phyloP scores from a whole-genome alignment of 140 eudicot species.

The Stevia rebaudiana region DNA sequence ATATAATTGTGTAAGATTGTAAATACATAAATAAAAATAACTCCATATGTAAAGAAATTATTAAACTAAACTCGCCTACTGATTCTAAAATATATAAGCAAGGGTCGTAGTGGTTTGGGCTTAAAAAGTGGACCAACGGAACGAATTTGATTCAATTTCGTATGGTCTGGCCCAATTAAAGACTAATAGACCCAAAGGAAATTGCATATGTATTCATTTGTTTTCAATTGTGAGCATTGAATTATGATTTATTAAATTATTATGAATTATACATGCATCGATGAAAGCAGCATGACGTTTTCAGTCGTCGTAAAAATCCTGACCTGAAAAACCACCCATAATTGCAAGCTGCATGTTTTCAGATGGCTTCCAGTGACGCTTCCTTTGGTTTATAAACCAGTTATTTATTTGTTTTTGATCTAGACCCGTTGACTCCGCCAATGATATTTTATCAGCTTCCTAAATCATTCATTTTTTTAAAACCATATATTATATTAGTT shows the following conservation, averaged over 20 bases:
- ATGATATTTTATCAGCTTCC: constrained; percentile 78
- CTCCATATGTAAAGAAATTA: no score
- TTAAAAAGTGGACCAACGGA: no score
- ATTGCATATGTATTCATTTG: background rate
- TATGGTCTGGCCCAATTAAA: no score
- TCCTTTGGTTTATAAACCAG: constrained; percentile 92
- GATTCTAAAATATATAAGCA: no score
- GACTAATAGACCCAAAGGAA: background rate
- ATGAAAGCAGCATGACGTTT: background rate
- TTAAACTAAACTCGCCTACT: no score
- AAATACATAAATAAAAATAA: no score
- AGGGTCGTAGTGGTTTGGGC: no score
- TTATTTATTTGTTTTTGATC: constrained; percentile 95
- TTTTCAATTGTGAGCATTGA: constrained; percentile 3
- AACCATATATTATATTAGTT: background rate
- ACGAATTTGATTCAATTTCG: no score
- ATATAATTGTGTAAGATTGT: no score
- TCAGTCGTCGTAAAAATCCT: constrained; percentile 52
- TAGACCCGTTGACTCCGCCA: constrained; percentile 77
- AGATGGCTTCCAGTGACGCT: constrained; percentile 92
- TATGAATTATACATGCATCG: constrained; percentile 1
- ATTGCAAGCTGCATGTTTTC: constrained; percentile 83
- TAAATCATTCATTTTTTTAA: constrained; percentile 8
- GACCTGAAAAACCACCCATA: constrained; percentile 67
- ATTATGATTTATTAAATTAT: constrained; percentile 1